Conservation (phyloP, 140 eudicot species). For the Stevia rebaudiana region DNA sequence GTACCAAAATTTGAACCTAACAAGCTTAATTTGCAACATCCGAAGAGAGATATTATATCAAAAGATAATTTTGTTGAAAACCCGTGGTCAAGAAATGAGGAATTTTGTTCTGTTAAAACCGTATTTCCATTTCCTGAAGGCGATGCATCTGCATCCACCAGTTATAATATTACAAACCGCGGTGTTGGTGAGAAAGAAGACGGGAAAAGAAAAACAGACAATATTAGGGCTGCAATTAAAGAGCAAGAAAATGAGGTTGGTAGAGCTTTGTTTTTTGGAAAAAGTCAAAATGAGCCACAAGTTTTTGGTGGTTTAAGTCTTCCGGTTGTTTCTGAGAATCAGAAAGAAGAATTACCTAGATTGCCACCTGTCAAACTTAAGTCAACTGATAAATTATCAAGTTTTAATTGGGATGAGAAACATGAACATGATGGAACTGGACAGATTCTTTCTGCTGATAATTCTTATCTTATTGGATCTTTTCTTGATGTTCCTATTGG, state of each 20-base stretch:
- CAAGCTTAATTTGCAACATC: slow-evolving; percentile 35
- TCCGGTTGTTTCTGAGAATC: slow-evolving; percentile 50
- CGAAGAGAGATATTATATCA: slow-evolving; percentile 19
- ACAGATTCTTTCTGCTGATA: slow-evolving; percentile 55
- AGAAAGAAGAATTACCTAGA: slow-evolving; percentile 81
- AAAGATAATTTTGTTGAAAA: slow-evolving; percentile 43
- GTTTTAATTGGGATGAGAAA: slow-evolving; percentile 73
- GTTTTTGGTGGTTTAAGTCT: slow-evolving; percentile 40
- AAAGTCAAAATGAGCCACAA: slow-evolving; percentile 41
- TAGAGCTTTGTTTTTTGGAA: slow-evolving; percentile 59
- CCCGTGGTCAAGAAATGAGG: slow-evolving; percentile 47
- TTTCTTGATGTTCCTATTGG: slow-evolving; percentile 91
- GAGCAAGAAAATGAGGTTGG: slow-evolving; percentile 83
- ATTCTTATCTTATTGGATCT: slow-evolving; percentile 64
- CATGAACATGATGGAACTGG: slow-evolving; percentile 70
- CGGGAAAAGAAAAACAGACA: slow-evolving; percentile 49
- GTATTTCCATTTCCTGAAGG: slow-evolving; percentile 57
- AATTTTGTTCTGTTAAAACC: slow-evolving; percentile 63
- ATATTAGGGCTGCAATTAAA: slow-evolving; percentile 61
- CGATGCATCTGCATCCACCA: slow-evolving; percentile 50
- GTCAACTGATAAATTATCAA: slow-evolving; percentile 63
- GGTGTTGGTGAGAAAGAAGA: slow-evolving; percentile 42
- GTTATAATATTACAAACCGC: slow-evolving; percentile 32
- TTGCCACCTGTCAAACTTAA: slow-evolving; percentile 82
- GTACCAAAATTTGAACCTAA: slow-evolving; percentile 30